Conservation (phyloP, 805 yeast genomes). For the Zygosaccharomyces lentus region DNA sequence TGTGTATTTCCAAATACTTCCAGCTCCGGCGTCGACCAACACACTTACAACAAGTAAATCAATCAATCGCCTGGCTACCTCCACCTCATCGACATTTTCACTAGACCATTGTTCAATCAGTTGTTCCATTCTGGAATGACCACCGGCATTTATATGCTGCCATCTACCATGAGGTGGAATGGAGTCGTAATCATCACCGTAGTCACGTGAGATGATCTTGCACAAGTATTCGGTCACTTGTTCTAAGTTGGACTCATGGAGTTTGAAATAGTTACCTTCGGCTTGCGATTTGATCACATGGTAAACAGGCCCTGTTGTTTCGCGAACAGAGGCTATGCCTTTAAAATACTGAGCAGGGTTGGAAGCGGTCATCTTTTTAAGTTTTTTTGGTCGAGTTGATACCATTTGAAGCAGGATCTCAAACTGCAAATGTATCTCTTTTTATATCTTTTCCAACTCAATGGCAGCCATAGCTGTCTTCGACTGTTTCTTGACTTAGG, state of each 20-base stretch:
- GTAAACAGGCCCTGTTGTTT: conserved; percentile 44
- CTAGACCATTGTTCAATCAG: conserved; percentile 40
- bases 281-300: conserved; percentile 32
- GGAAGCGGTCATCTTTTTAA: conserved; percentile 7
- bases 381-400: neutral
- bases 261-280: conserved; percentile 38
- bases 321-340: conserved; percentile 54
- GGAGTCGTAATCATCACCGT: conserved; percentile 38
- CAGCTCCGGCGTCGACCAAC: conserved; percentile 66
- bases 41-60: conserved; percentile 60
- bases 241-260: conserved; percentile 41
- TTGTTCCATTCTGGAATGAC: conserved; percentile 41
- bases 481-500: neutral
- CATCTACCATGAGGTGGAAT: conserved; percentile 68
- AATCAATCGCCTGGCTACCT: conserved; percentile 49
- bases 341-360: conserved; percentile 35
- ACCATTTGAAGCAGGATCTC: neutral
- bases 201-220: conserved; percentile 43
- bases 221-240: conserved; percentile 44
- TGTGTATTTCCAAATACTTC: conserved; percentile 49
- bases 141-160: conserved; percentile 58
- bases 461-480: neutral
- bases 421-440: neutral
- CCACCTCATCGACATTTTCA: conserved; percentile 36
- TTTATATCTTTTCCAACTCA: neutral